These are phyloP conservation scores for Trematosphaeria pertusa DNA, from an alignment of 2,329 filamentous ascomycete genomes.

Conservation along the genomic window DNA sequence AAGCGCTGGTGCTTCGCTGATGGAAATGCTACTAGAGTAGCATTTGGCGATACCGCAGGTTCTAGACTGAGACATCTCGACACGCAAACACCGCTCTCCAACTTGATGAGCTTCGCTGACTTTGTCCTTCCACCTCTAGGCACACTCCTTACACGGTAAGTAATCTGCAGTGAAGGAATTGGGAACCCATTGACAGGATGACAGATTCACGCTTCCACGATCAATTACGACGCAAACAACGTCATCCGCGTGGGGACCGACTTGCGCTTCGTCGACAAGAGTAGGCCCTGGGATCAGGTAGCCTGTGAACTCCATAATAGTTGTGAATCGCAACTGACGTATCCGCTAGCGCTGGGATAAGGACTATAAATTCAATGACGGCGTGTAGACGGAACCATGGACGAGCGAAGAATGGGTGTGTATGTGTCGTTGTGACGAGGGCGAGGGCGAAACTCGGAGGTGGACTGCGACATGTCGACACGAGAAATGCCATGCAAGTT, in stretches of 20 bases:
- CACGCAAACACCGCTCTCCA: no score
- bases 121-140: no score
- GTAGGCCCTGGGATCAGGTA: constrained; percentile 59
- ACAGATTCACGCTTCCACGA: constrained; percentile 64
- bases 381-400: constrained; percentile 23
- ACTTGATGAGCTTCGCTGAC: no score
- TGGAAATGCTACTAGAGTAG: no score
- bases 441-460: no score
- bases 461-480: no score
- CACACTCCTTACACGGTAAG: constrained; percentile 40
- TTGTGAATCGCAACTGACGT: no score
- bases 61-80: no score
- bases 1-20: no score
- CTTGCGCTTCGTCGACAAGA: constrained; percentile 62
- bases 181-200: constrained; percentile 11
- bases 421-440: not conserved
- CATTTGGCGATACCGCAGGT: no score
- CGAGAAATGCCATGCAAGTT: no score
- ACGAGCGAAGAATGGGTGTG: not conserved
- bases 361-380: constrained; percentile 40
- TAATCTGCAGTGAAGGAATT: not conserved
- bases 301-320: constrained; percentile 18
- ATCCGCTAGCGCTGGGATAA: constrained; percentile 44
- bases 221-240: constrained; percentile 61
- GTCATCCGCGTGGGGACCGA: constrained; percentile 64